These are phyloP conservation scores for Pseudognaphalium luteoalbum DNA, from an alignment of 129 eudicot genomes.

Conservation along the genomic window DNA sequence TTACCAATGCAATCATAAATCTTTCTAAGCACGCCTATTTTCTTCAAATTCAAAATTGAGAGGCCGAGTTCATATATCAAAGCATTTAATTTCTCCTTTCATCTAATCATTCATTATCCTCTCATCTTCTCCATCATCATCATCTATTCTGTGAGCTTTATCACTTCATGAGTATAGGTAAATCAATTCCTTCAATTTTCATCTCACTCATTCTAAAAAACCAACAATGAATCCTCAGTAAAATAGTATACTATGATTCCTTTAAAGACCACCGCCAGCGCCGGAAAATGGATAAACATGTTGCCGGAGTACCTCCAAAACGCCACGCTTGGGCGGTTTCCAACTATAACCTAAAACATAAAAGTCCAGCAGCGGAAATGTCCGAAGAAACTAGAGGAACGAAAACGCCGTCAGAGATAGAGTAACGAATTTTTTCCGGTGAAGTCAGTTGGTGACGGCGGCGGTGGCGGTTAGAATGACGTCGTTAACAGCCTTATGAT, in stretches of 20 bases:
- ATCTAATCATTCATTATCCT: no score
- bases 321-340: conserved; percentile 9
- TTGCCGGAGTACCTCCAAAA: conserved; percentile 30
- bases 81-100: no score
- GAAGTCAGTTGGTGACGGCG: no score
- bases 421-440: neutral
- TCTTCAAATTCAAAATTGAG: no score
- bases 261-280: conserved; percentile 49
- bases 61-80: no score
- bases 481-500: no score
- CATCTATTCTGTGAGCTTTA: no score
- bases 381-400: conserved; percentile 33
- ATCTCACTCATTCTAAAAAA: conserved; percentile 10
- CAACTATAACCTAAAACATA: conserved; percentile 16
- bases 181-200: neutral
- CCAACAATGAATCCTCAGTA: conserved; percentile 66
- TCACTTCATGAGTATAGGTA: no score
- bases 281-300: conserved; percentile 40
- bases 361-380: conserved; percentile 8
- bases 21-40: no score
- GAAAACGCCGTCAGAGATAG: no score
- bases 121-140: no score
- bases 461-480: neutral
- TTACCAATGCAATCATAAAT: no score
- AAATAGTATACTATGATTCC: conserved; percentile 57